Evolutionary conservation across 139 green algal genomes (phyloP), one percentile per base, ranked within the genome.

Genomic region (Prasinococcaceae sp.): DNA sequence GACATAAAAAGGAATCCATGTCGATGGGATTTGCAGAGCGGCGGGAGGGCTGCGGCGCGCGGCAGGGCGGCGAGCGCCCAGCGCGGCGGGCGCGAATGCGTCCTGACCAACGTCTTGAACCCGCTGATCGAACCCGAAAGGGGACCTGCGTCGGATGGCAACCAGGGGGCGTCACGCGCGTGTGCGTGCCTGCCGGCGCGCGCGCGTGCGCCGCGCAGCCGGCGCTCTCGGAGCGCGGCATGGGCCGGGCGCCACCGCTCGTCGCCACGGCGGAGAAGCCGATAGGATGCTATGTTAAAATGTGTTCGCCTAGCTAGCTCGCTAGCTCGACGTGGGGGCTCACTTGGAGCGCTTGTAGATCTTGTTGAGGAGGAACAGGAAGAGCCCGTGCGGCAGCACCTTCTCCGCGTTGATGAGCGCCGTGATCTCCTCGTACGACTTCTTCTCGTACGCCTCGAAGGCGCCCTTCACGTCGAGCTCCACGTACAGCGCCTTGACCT

Each of bases 331-430:
- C 26, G 40, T 47, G 6, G 17, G 37, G 2, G 20, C 39, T 63
- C 57, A 97, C 70, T 97, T 97, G 5, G 75, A 61, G 16, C 89
- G 72, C 70, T 94, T 95, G 78, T 94, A 97, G 45, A 97, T 96
- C 59, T 96, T 96, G 19, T 61, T 67, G 14, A 97, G 69, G 49
- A 97, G 67, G 20, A 57, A 62, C 27, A 68, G 81, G 72, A 94
- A 96, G 1, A 95, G 77, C 1, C 51, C 69, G 41, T 75, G 55
- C 20, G 88, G 86, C 53, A 96, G 60, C 45, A 76, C 33, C 6
- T 55, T 79, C 73, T 95, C 84, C 42, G 69, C 67, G 25, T 82
- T 56, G 25, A 97, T 96, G 5, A 59, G 51, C 26, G 41, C 29
- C 22, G 35, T 54, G 51, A 88, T 42, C 61, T 71, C 47, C 67